Conservation (phyloP, 345 rosid species). For the Rhodamnia rubescens region DNA sequence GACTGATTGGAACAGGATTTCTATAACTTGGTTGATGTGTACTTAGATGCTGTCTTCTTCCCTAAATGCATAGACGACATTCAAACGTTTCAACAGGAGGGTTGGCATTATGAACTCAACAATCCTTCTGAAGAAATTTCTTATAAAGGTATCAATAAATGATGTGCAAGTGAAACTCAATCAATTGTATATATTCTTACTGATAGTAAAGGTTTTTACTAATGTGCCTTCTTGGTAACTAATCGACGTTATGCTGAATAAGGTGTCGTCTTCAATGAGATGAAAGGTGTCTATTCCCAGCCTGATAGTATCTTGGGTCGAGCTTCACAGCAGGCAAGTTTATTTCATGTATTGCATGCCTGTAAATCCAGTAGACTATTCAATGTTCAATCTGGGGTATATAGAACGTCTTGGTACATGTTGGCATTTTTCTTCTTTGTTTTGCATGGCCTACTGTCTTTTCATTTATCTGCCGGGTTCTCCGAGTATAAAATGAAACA, state of each 20-base stretch:
- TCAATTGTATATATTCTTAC: neutral
- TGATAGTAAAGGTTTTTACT: neutral
- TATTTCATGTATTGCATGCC: neutral
- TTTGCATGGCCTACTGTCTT: neutral
- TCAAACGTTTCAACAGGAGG: constrained; percentile 95
- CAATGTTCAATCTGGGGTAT: neutral
- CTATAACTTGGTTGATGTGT: constrained; percentile 92
- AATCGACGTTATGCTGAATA: constrained; percentile 5
- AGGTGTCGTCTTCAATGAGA: constrained; percentile 99
- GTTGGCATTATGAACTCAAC: constrained; percentile 95
- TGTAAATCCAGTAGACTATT: neutral
- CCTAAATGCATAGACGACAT: constrained; percentile 88
- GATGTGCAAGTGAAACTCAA: neutral
- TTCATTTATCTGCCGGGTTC: neutral
- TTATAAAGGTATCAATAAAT: constrained; percentile 56
- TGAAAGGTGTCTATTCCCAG: constrained; percentile 98
- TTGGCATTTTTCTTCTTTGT: neutral
- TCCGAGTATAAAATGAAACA: neutral
- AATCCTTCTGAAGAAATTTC: constrained; percentile 78
- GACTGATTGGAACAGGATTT: constrained; percentile 49
- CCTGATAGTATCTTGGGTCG: constrained; percentile 90
- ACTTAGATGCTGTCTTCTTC: constrained; percentile 95
- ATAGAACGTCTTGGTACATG: neutral
- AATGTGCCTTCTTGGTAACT: neutral
- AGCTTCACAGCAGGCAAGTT: constrained; percentile 65